Evolutionary conservation across 768 basidiomycete species (phyloP).

Genomic region (Pleurotus ostreatus): DNA sequence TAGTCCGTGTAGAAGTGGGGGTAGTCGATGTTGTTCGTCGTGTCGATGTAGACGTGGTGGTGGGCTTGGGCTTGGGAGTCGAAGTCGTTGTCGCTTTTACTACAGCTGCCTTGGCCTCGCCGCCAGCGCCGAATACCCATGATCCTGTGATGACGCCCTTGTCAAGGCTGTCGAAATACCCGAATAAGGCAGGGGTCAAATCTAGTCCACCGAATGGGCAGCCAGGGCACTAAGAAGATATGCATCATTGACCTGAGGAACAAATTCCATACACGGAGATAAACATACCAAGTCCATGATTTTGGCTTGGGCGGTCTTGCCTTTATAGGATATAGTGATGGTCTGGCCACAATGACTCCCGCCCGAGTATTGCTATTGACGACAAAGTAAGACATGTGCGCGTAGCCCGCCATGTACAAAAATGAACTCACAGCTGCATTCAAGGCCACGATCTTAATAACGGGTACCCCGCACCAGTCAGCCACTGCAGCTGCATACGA

Average conservation of each 20-base stretch:
- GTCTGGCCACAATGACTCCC: slow-evolving; percentile 51
- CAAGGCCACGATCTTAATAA: slow-evolving; percentile 48
- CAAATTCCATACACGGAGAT: slow-evolving; percentile 4
- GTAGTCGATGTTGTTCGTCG: slow-evolving; percentile 13
- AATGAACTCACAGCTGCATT: slow-evolving; percentile 28
- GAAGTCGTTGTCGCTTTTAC: slow-evolving; percentile 17
- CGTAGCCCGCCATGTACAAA: slow-evolving; percentile 10
- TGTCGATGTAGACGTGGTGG: slow-evolving; percentile 11
- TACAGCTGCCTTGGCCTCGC: slow-evolving; percentile 14
- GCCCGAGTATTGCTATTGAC: slow-evolving; percentile 48
- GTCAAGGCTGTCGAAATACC: slow-evolving; percentile 37
- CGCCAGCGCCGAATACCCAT: slow-evolving; percentile 38
- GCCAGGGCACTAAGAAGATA: slow-evolving; percentile 51
- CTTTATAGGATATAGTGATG: slow-evolving; percentile 59
- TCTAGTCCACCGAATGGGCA: slow-evolving; percentile 63
- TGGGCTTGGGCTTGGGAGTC: slow-evolving; percentile 13
- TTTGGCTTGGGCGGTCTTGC: slow-evolving; percentile 51
- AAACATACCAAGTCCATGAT: slow-evolving; percentile 57
- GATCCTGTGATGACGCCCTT: slow-evolving; percentile 45
- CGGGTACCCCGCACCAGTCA: not conserved
- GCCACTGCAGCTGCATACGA: not conserved
- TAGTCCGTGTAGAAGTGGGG: slow-evolving; percentile 10
- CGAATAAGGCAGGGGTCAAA: slow-evolving; percentile 54
- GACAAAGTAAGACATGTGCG: slow-evolving; percentile 7
- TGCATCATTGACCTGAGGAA: not conserved